Percentiles rank a stretch among this genome's conserved stretches.
phyloP scores from a whole-genome alignment of 108 stramenopile genomes.

The Poteriospumella lacustris region DNA sequence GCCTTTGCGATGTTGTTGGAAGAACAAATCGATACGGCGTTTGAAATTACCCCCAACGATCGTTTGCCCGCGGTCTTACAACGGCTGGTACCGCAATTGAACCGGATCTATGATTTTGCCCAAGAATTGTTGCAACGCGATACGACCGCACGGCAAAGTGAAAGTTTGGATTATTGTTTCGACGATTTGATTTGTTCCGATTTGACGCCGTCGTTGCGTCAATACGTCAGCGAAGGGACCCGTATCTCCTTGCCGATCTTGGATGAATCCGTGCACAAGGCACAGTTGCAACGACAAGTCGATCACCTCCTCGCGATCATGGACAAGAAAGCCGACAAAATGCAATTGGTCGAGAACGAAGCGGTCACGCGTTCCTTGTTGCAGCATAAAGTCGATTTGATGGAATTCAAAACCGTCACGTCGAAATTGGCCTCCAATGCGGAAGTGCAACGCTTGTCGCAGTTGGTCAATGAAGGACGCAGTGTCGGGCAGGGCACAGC shows the following conservation, averaged over 20 bases:
- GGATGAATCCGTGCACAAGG: neutral
- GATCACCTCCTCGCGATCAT: neutral
- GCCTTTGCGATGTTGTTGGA: neutral
- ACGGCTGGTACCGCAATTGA: neutral
- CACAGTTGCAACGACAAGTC: neutral
- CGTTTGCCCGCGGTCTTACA: neutral
- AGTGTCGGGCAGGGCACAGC: neutral
- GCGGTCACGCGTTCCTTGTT: neutral
- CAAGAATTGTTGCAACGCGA: neutral
- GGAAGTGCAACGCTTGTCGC: neutral
- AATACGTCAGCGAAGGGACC: neutral
- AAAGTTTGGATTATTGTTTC: neutral
- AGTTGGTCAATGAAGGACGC: neutral
- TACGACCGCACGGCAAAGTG: neutral
- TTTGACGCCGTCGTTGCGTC: neutral
- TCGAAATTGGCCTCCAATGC: neutral
- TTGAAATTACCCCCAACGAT: neutral
- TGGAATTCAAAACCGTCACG: neutral
- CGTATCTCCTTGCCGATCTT: neutral
- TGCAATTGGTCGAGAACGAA: neutral
- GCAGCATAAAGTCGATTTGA: neutral
- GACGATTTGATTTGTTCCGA: constrained; percentile 12
- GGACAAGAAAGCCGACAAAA: neutral
- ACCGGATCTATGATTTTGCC: neutral
- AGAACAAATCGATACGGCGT: neutral